phyloP scores from a whole-genome alignment of 768 basidiomycete genomes.

The Pholiota conissans region DNA sequence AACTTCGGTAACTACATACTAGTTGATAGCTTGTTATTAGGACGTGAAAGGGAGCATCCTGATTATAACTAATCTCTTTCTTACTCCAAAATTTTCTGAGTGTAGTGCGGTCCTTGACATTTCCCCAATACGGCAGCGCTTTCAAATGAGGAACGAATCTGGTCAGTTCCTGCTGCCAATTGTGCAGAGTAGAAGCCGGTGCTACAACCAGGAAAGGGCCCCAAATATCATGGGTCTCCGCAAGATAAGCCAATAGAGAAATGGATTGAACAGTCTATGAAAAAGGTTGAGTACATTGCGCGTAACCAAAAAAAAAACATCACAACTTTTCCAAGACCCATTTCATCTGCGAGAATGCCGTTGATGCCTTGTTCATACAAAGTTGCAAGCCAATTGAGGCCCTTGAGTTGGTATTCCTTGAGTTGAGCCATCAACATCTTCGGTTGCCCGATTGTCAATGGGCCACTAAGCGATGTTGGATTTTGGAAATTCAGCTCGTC shows the following conservation, averaged over 20 bases:
- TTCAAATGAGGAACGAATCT: constrained; percentile 94
- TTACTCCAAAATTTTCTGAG: constrained; percentile 97
- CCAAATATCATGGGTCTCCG: constrained; percentile 98
- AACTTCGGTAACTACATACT: constrained; percentile 43
- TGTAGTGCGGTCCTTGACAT: constrained; percentile 92
- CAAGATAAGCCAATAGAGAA: constrained; percentile 91
- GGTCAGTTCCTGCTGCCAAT: constrained; percentile 98
- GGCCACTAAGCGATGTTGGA: constrained; percentile 85
- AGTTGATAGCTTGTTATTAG: constrained; percentile 97
- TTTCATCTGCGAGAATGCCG: constrained; percentile 98
- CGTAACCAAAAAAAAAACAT: background rate
- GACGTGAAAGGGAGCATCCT: constrained; percentile 95
- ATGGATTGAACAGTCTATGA: constrained; percentile 94
- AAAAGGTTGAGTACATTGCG: background rate
- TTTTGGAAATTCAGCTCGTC: constrained; percentile 99
- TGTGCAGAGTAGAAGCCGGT: constrained; percentile 95
- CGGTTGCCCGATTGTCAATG: constrained; percentile 86
- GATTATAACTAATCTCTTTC: constrained; percentile 93
- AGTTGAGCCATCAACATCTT: constrained; percentile 95
- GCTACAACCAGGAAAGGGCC: constrained; percentile 98
- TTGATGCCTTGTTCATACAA: constrained; percentile 99
- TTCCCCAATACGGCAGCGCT: constrained; percentile 98
- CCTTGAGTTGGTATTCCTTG: constrained; percentile 98
- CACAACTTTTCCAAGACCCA: constrained; percentile 86
- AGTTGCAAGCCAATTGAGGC: constrained; percentile 96